phyloP scores from a whole-genome alignment of 306 rosid species.

The Glycine soja region DNA sequence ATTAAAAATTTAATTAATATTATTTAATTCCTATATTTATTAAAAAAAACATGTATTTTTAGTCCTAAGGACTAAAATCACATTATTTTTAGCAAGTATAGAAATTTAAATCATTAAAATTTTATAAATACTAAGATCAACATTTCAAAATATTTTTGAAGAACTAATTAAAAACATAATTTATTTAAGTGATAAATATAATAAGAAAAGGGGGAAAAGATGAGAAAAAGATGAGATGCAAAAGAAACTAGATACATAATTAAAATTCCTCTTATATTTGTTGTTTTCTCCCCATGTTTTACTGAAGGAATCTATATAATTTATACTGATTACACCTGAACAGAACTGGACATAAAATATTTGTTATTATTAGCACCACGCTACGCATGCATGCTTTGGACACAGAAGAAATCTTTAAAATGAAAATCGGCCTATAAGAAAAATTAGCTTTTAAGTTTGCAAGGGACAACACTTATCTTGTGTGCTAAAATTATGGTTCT shows the following conservation, averaged over 20 bases:
- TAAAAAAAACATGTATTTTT: too few species aligned
- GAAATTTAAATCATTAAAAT: too few species aligned
- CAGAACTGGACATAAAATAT: conserved; percentile 5
- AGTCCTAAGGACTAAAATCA: too few species aligned
- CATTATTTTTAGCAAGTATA: too few species aligned
- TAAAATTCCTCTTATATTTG: neutral
- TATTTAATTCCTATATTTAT: too few species aligned
- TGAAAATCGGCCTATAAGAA: neutral
- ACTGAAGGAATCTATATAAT: neutral
- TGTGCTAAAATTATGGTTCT: neutral
- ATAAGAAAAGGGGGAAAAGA: neutral
- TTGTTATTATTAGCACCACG: conserved; percentile 24
- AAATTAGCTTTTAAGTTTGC: neutral
- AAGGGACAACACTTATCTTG: neutral
- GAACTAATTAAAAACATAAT: too few species aligned
- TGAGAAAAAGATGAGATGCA: too few species aligned
- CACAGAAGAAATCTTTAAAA: neutral
- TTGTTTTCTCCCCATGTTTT: neutral
- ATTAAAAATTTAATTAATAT: too few species aligned
- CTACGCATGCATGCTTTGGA: neutral
- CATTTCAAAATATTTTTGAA: too few species aligned
- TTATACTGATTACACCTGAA: conserved; percentile 20
- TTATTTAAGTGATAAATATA: neutral
- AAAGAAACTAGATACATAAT: neutral
- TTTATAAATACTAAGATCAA: too few species aligned